phyloP scores from a whole-genome alignment of 169 alveolate genomes.

The Amoebophrya sp. region DNA sequence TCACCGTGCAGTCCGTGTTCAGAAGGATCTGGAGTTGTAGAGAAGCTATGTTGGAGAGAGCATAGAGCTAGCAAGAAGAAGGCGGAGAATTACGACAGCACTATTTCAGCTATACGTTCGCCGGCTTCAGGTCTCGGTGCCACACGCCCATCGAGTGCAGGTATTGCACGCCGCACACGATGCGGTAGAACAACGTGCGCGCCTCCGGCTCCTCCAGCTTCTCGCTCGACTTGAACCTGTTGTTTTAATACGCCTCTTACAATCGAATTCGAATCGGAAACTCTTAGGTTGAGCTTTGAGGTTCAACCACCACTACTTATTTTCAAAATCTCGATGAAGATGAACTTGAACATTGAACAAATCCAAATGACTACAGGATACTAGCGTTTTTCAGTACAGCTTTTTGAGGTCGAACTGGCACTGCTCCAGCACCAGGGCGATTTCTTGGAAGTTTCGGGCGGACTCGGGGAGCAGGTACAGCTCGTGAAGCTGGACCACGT shows the following conservation, averaged over 20 bases:
- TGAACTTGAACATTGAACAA: no score
- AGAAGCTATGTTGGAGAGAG: no score
- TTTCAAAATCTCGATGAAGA: no score
- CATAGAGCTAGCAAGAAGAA: no score
- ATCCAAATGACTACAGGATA: no score
- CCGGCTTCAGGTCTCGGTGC: constrained; percentile 92
- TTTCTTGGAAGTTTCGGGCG: constrained; percentile 63
- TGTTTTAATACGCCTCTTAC: no score
- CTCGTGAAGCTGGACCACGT: constrained; percentile 63
- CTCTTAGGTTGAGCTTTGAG: no score
- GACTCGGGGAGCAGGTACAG: constrained; percentile 59
- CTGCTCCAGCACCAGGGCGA: constrained; percentile 80
- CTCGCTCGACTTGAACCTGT: constrained; percentile 53
- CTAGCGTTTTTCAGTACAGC: no score
- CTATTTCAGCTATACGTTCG: constrained; percentile 51
- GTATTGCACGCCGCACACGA: constrained; percentile 75
- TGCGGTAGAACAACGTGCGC: constrained; percentile 62
- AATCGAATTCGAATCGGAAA: no score
- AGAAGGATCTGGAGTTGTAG: constrained; percentile 54
- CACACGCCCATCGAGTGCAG: constrained; percentile 79
- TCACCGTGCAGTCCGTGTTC: constrained; percentile 89
- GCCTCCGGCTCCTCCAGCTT: constrained; percentile 71
- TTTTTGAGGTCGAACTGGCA: constrained; percentile 85
- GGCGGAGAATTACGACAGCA: no score
- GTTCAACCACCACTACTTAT: no score